These are phyloP conservation scores for Polygonum aviculare DNA, from an alignment of 148 eudicot species.

Conservation along the genomic window DNA sequence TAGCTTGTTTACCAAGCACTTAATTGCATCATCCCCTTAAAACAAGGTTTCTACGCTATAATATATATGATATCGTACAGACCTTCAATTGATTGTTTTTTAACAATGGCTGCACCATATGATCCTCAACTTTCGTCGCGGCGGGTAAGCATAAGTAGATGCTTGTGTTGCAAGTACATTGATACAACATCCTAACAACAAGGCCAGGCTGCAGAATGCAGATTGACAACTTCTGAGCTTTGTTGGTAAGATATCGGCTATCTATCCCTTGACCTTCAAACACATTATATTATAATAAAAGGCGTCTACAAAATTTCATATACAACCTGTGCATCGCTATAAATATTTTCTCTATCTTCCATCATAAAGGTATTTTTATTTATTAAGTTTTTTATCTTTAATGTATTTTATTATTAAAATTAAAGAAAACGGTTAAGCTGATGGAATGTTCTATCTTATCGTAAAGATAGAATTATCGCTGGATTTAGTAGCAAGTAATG, in stretches of 20 bases:
- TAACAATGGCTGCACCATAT: background rate
- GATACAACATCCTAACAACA: background rate
- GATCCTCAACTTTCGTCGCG: background rate
- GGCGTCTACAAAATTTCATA: background rate
- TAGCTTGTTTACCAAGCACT: background rate
- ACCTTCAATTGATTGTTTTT: background rate
- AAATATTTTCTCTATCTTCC: too few relatives aligned
- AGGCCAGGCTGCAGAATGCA: background rate
- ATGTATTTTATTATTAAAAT: too few relatives aligned
- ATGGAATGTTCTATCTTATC: too few relatives aligned
- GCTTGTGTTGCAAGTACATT: background rate
- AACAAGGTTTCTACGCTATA: background rate
- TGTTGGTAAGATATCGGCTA: constrained; percentile 1
- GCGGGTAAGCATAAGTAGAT: background rate
- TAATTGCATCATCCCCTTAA: background rate
- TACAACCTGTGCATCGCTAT: too few relatives aligned
- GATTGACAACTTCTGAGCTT: background rate
- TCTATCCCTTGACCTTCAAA: constrained; percentile 8
- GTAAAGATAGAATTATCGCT: too few relatives aligned
- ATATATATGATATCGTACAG: too few relatives aligned
- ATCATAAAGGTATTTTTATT: too few relatives aligned
- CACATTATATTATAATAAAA: background rate
- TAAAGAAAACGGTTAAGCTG: too few relatives aligned
- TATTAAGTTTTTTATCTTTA: too few relatives aligned
- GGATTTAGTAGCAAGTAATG: too few relatives aligned